These are phyloP conservation scores for Rhizoclosmatium globosum DNA, from an alignment of 192 early-diverging fungal species.

Conservation along the genomic window DNA sequence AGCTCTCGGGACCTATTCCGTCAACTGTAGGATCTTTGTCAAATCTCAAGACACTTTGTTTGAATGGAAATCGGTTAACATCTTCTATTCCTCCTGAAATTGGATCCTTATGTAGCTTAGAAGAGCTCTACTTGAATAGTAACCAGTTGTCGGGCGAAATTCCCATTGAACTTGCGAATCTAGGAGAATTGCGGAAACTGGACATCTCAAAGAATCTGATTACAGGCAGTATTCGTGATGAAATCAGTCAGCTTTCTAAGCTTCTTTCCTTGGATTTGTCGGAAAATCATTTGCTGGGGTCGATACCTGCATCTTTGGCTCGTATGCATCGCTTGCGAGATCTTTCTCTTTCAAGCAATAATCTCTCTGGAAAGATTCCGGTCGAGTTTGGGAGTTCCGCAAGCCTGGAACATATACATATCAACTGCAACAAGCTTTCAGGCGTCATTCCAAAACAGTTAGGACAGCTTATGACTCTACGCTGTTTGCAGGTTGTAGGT, in stretches of 20 bases:
- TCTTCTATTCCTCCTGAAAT: neutral
- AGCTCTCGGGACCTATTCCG: conserved; percentile 22
- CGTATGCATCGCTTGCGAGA: neutral
- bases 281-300: neutral
- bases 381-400: neutral
- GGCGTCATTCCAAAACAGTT: neutral
- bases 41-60: neutral
- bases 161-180: neutral
- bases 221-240: neutral
- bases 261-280: neutral
- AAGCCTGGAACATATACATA: neutral
- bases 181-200: neutral
- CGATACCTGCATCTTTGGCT: neutral
- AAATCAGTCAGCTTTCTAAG: neutral
- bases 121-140: conserved; percentile 3
- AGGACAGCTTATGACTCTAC: neutral
- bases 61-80: neutral
- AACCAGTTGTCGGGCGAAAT: neutral
- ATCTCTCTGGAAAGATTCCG: neutral
- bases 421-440: neutral
- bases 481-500: neutral
- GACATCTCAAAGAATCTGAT: neutral
- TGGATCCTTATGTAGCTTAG: neutral
- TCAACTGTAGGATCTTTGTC: neutral
- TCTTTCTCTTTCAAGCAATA: neutral